Conservation (phyloP, 805 yeast species). For the Sugiyamaella chiloensis region DNA sequence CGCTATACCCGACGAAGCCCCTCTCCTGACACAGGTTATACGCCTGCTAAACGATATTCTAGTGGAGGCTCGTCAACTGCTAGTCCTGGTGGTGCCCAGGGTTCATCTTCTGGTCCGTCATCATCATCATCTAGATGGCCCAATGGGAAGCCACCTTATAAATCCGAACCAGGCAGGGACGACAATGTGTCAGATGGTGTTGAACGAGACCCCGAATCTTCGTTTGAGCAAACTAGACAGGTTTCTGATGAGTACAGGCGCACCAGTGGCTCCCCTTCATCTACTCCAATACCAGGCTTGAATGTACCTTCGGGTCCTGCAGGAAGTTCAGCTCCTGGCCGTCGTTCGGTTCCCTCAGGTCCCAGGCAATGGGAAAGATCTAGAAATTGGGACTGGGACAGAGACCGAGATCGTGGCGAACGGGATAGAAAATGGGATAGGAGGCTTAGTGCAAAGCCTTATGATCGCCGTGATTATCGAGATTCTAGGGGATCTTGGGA, state of each 20-base stretch:
- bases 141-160: background rate
- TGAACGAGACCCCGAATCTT: background rate
- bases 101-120: background rate
- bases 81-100: background rate
- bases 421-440: background rate
- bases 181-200: background rate
- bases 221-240: background rate
- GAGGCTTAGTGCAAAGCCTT: background rate
- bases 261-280: background rate
- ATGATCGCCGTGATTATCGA: conserved; percentile 6
- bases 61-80: background rate
- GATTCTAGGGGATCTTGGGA: conserved; percentile 2
- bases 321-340: background rate
- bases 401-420: conserved; percentile 14
- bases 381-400: conserved; percentile 11
- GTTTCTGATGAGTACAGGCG: conserved; percentile 6
- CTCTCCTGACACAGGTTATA: background rate
- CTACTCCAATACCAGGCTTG: background rate
- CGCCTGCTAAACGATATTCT: background rate
- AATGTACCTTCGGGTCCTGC: background rate
- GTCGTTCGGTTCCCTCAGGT: conserved; percentile 8
- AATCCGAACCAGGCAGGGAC: background rate
- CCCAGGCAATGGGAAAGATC: conserved; percentile 10
- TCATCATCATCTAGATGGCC: background rate
- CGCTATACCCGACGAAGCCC: conserved; percentile 1